A percentile compares a stretch with the other conserved stretches of the same genome.
Conservation (phyloP, 352 stramenopile species). For the Phytophthora chlamydospora region DNA sequence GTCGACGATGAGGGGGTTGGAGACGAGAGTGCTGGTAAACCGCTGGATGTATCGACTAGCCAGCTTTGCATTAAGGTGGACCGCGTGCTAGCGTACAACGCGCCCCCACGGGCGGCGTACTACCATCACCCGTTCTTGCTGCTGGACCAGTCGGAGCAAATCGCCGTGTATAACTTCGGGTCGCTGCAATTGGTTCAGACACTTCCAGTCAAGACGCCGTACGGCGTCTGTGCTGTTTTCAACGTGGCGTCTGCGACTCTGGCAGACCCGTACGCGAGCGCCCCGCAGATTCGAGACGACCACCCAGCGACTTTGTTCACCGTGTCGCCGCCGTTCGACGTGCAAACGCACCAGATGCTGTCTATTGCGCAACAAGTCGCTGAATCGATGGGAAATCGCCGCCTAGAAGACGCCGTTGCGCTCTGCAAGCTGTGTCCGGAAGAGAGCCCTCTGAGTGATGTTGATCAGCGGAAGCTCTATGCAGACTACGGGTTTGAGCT, state of each 20-base stretch:
- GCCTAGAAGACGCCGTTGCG: constrained; percentile 64
- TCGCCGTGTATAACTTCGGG: constrained; percentile 70
- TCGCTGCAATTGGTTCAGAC: constrained; percentile 62
- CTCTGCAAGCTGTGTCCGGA: constrained; percentile 73
- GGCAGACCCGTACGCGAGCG: not conserved
- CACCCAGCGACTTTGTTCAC: constrained; percentile 48
- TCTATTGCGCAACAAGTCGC: constrained; percentile 61
- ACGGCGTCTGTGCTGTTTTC: constrained; percentile 38
- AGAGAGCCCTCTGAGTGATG: constrained; percentile 61
- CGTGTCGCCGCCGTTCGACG: constrained; percentile 45
- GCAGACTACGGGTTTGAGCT: constrained; percentile 62
- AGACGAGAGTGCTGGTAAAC: constrained; percentile 23
- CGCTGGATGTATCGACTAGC: constrained; percentile 48
- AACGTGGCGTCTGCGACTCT: constrained; percentile 31
- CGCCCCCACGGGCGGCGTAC: constrained; percentile 42
- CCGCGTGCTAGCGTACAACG: constrained; percentile 54
- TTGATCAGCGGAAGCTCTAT: constrained; percentile 59
- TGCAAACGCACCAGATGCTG: constrained; percentile 64
- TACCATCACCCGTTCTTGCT: constrained; percentile 80
- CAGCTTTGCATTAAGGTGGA: constrained; percentile 54
- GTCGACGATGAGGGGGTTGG: constrained; percentile 12
- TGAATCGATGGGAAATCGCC: constrained; percentile 35
- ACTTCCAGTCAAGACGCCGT: constrained; percentile 59
- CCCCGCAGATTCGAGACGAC: constrained; percentile 21
- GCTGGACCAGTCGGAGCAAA: constrained; percentile 57